These are phyloP conservation scores for Ambrosiella beaveri DNA, from an alignment of 2,329 filamentous ascomycete genomes.

Conservation along the genomic window DNA sequence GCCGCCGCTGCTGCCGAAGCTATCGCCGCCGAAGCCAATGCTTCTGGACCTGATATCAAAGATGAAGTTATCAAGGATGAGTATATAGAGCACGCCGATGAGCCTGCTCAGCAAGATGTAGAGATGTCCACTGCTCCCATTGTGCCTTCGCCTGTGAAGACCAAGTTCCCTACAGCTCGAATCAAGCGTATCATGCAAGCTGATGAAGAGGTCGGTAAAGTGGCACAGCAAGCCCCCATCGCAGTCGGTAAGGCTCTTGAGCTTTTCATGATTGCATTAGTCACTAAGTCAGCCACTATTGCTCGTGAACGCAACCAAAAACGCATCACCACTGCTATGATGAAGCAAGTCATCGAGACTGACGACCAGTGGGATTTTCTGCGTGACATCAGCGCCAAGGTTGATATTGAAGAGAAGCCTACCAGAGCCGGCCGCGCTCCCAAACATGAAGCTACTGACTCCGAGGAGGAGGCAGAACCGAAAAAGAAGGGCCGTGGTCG, in stretches of 20 bases:
- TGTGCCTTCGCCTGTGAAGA: slow-evolving; percentile 60
- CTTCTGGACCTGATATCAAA: not conserved
- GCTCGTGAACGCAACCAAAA: slow-evolving; percentile 72
- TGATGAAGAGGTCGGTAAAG: slow-evolving; percentile 95
- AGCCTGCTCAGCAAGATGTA: not conserved
- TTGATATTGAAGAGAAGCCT: slow-evolving; percentile 41
- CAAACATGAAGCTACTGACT: slow-evolving; percentile 27
- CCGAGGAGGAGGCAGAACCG: slow-evolving; percentile 31
- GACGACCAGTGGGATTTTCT: slow-evolving; percentile 93
- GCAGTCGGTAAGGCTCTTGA: slow-evolving; percentile 92
- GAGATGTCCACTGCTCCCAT: slow-evolving; percentile 20
- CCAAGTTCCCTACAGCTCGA: slow-evolving; percentile 88
- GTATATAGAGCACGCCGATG: slow-evolving; percentile 17
- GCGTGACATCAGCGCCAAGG: slow-evolving; percentile 72
- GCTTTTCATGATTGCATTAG: slow-evolving; percentile 91
- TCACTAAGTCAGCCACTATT: slow-evolving; percentile 72
- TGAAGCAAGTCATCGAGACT: slow-evolving; percentile 76
- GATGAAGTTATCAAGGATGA: slow-evolving; percentile 24
- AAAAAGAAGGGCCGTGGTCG: slow-evolving; percentile 33
- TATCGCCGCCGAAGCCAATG: not conserved
- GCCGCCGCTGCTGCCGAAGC: slow-evolving; percentile 15
- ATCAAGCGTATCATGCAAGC: slow-evolving; percentile 99
- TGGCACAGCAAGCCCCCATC: slow-evolving; percentile 91
- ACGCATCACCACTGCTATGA: slow-evolving; percentile 73
- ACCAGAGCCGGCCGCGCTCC: slow-evolving; percentile 21